phyloP scores from a whole-genome alignment of 495 filamentous ascomycete genomes.

The Cryomyces minteri region DNA sequence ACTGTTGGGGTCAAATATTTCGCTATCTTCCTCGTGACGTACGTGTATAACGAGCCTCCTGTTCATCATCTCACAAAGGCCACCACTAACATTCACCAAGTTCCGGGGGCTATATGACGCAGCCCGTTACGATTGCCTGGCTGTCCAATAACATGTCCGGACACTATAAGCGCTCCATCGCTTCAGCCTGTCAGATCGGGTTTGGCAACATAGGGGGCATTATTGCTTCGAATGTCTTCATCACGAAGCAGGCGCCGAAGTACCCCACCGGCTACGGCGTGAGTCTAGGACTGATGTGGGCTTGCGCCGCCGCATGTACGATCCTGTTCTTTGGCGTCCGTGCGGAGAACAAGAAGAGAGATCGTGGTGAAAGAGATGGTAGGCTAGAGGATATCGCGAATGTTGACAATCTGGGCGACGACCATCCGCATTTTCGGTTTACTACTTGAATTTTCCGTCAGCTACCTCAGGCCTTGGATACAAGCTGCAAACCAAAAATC shows the following conservation, averaged over 20 bases:
- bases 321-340: slow-evolving; percentile 24
- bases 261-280: slow-evolving; percentile 21
- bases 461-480: too few relatives aligned
- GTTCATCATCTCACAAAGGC: too few relatives aligned
- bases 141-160: slow-evolving; percentile 15
- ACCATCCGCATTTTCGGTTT: slow-evolving; percentile 37
- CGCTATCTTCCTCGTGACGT: slow-evolving; percentile 22
- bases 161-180: slow-evolving; percentile 25
- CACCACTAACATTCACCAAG: too few relatives aligned
- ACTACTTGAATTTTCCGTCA: slow-evolving; percentile 5
- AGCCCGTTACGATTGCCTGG: slow-evolving; percentile 22
- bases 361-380: slow-evolving; percentile 31
- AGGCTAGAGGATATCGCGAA: slow-evolving; percentile 27
- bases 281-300: slow-evolving; percentile 27
- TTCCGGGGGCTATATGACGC: slow-evolving; percentile 19
- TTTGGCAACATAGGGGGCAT: slow-evolving; percentile 28
- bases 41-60: too few relatives aligned
- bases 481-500: too few relatives aligned
- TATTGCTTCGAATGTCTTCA: slow-evolving; percentile 21
- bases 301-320: slow-evolving; percentile 24
- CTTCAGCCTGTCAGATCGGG: slow-evolving; percentile 28
- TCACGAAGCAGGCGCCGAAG: slow-evolving; percentile 16
- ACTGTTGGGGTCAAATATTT: slow-evolving; percentile 18
- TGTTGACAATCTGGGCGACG: slow-evolving; percentile 38
- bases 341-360: slow-evolving; percentile 18